These are phyloP conservation scores for Neltuma alba DNA, from an alignment of 306 rosid genomes.

Conservation along the genomic window DNA sequence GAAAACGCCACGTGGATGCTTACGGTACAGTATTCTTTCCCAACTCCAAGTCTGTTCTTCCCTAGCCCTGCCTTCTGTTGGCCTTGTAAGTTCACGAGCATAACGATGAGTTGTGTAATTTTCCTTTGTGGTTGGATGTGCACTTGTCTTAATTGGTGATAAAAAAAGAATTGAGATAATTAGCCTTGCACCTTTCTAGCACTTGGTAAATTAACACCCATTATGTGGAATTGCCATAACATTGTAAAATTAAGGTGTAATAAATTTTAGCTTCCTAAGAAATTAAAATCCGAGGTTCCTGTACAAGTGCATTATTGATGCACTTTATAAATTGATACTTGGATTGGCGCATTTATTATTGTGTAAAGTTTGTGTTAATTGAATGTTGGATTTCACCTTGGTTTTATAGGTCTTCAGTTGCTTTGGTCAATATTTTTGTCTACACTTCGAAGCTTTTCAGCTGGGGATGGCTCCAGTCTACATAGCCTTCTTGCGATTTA, in stretches of 20 bases:
- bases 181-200: not conserved
- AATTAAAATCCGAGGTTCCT: not conserved
- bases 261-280: not conserved
- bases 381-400: too few species aligned
- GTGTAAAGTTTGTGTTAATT: not conserved
- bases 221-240: constrained; percentile 5
- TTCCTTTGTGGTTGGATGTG: not conserved
- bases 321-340: not conserved
- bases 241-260: not conserved
- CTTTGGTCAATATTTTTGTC: too few species aligned
- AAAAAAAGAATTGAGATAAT: constrained; percentile 9
- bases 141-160: constrained; percentile 11
- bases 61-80: not conserved
- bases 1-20: constrained; percentile 98
- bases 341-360: not conserved
- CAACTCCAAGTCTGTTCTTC: constrained; percentile 2
- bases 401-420: not conserved
- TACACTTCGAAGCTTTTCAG: constrained; percentile 7
- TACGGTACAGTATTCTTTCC: constrained; percentile 60
- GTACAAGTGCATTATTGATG: not conserved
- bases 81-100: not conserved
- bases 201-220: not conserved
- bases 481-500: not conserved
- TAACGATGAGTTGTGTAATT: constrained; percentile 13
- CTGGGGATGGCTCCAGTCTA: too few species aligned